A percentile compares a stretch with the other conserved stretches of the same genome.
Evolutionary conservation across 192 early-diverging fungal species (phyloP).

Genomic region (Coemansia sp.): DNA sequence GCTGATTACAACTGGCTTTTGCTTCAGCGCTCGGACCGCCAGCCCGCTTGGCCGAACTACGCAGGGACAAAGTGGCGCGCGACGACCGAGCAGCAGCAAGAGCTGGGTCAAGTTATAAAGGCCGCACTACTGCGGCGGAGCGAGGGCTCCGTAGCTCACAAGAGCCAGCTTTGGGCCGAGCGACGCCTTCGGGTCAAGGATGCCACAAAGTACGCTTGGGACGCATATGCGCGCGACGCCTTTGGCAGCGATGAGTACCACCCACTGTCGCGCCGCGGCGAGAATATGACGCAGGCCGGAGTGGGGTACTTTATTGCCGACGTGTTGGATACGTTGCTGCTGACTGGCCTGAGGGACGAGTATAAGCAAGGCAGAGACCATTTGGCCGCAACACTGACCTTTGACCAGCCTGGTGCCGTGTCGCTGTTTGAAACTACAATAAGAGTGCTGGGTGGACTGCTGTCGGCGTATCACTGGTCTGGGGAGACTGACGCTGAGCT

Average conservation of each 20-base stretch:
- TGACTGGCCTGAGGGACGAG: constrained; percentile 78
- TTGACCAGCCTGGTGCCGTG: constrained; percentile 64
- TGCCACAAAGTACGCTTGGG: constrained; percentile 81
- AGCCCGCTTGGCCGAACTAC: constrained; percentile 11
- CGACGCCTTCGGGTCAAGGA: constrained; percentile 63
- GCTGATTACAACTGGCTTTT: constrained; percentile 16
- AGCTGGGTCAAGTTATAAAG: constrained; percentile 27
- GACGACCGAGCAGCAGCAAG: constrained; percentile 14
- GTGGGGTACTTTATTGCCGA: constrained; percentile 90
- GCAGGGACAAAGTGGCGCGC: constrained; percentile 28
- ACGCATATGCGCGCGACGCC: constrained; percentile 74
- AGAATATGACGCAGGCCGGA: constrained; percentile 63
- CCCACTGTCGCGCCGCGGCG: constrained; percentile 69
- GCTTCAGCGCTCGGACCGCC: constrained; percentile 1
- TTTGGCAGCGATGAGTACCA: constrained; percentile 88
- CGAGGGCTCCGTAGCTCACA: neutral
- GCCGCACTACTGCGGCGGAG: constrained; percentile 4
- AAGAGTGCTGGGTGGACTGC: constrained; percentile 80
- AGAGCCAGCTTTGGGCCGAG: constrained; percentile 36
- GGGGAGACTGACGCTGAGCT: constrained; percentile 61
- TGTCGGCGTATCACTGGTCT: constrained; percentile 73
- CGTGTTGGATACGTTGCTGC: constrained; percentile 78
- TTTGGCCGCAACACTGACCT: constrained; percentile 64
- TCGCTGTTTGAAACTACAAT: constrained; percentile 89
- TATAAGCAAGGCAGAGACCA: constrained; percentile 71